phyloP scores from a whole-genome alignment of 2,329 filamentous ascomycete species.

The Stemphylium beticola region DNA sequence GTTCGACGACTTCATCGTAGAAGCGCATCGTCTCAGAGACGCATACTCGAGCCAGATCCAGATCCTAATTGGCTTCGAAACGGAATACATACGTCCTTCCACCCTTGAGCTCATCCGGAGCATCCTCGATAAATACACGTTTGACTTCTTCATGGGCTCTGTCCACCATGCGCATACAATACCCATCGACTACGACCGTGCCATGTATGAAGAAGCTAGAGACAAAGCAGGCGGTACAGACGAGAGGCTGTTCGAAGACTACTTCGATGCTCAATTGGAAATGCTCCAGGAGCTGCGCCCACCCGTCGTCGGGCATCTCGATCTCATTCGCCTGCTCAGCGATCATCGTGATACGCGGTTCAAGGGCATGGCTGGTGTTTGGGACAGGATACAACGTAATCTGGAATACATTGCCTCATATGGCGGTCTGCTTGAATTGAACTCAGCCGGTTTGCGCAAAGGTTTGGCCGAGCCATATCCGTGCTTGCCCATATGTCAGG shows the following conservation, averaged over 20 bases:
- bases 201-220: slow-evolving; percentile 70
- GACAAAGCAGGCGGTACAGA: slow-evolving; percentile 63
- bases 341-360: slow-evolving; percentile 69
- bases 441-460: slow-evolving; percentile 86
- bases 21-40: slow-evolving; percentile 74
- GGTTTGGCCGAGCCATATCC: slow-evolving; percentile 92
- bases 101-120: slow-evolving; percentile 65
- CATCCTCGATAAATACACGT: slow-evolving; percentile 64
- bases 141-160: slow-evolving; percentile 93
- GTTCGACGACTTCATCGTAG: slow-evolving; percentile 74
- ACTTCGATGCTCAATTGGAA: slow-evolving; percentile 84
- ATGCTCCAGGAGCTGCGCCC: slow-evolving; percentile 79
- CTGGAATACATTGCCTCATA: slow-evolving; percentile 72
- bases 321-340: slow-evolving; percentile 84
- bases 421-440: slow-evolving; percentile 86
- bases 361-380: slow-evolving; percentile 67
- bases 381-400: slow-evolving; percentile 77
- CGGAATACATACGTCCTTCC: slow-evolving; percentile 83
- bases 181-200: slow-evolving; percentile 85
- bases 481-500: slow-evolving; percentile 75
- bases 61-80: slow-evolving; percentile 88
- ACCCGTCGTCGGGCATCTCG: slow-evolving; percentile 88
- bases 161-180: slow-evolving; percentile 87
- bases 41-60: slow-evolving; percentile 75
- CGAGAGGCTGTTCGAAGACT: slow-evolving; percentile 72